Evolutionary conservation across 2,329 filamentous ascomycete genomes (phyloP), one percentile per base, ranked within the genome.

Genomic region (Cladosporium sphaerospermum): DNA sequence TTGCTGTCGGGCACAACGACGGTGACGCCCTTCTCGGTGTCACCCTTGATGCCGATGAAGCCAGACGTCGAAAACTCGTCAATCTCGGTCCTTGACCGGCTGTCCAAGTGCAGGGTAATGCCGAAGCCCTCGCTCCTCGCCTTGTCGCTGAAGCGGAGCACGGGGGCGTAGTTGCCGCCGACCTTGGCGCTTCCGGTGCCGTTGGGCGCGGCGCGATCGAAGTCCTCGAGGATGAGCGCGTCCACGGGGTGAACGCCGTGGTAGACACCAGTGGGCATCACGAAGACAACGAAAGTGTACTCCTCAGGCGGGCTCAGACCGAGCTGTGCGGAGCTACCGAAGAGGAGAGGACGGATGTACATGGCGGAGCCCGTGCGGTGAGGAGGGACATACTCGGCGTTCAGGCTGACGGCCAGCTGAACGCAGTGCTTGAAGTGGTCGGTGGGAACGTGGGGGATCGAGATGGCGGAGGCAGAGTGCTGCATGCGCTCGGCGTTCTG

Each of bases 1-100:
- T 83, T 85, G 64, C 87, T 92, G 70, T 95, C 87, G 0, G 92
- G 91, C n/a, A 93, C 84, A 4, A 93, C 84, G 2, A 97, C 75
- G 7, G 86, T 92, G 47, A 58, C 60, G 9, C 86, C 75, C 31
- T 79, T 71, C 14, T 78, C 67, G 7, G 62, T 60, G 2, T 77
- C 77, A 3, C 78, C 80, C 41, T 83, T 75, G 5, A 88, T 86
- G 3, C 90, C 93, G 59, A 97, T 86, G 70, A 99, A 97, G 1
- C 89, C 92, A 58, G 86, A 91, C 0, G 93, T 97, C 61, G 87
- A 93, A 68, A 97, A 99, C 77, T 99, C 92, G 65, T 99, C 92
- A 57, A 99, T 82, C 69, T 95, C 89, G 55, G 82, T 85, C 62
- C 91, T 81, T 9, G 82, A 88, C 65, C 84, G 84, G 69, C 88